phyloP scores from a whole-genome alignment of 768 basidiomycete genomes.

The Phanerodontia chrysosporium region DNA sequence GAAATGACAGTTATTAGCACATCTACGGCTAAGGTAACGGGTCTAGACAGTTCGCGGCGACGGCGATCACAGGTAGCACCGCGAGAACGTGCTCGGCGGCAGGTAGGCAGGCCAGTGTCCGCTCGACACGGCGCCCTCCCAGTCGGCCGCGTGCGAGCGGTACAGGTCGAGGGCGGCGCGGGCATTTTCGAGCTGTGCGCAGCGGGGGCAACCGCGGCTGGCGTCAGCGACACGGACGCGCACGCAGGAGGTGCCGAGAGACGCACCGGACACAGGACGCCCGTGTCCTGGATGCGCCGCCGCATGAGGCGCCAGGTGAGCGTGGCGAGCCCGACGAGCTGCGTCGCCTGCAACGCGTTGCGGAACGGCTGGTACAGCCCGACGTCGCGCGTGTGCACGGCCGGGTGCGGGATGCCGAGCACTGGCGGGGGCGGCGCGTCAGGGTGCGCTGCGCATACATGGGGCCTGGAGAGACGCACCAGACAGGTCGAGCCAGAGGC shows the following conservation, averaged over 20 bases:
- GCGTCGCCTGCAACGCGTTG: slow-evolving; percentile 62
- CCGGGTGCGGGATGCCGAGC: slow-evolving; percentile 76
- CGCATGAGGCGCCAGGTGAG: slow-evolving; percentile 81
- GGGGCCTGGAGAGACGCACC: slow-evolving; percentile 36
- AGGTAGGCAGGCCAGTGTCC: slow-evolving; percentile 74
- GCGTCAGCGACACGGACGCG: too few relatives aligned
- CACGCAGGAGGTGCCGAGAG: neutral
- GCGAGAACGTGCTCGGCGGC: slow-evolving; percentile 75
- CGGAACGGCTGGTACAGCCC: slow-evolving; percentile 80
- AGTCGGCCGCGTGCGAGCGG: slow-evolving; percentile 54
- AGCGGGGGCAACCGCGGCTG: too few relatives aligned
- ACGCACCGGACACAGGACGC: slow-evolving; percentile 68
- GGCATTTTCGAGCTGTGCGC: slow-evolving; percentile 67
- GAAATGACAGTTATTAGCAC: neutral
- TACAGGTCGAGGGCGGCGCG: slow-evolving; percentile 52
- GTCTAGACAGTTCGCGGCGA: too few relatives aligned
- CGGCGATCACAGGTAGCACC: slow-evolving; percentile 73
- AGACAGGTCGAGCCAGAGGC: slow-evolving; percentile 77
- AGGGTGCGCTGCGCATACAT: neutral
- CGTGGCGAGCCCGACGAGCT: slow-evolving; percentile 71
- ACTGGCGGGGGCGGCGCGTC: slow-evolving; percentile 37
- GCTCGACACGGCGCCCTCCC: slow-evolving; percentile 57
- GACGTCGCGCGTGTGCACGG: slow-evolving; percentile 75
- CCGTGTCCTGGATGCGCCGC: slow-evolving; percentile 64
- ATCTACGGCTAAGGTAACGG: neutral